A percentile compares a stretch with the other conserved stretches of the same genome.
Conservation (phyloP, 2,329 filamentous ascomycete genomes). For the Ceratocystis albifundus region DNA sequence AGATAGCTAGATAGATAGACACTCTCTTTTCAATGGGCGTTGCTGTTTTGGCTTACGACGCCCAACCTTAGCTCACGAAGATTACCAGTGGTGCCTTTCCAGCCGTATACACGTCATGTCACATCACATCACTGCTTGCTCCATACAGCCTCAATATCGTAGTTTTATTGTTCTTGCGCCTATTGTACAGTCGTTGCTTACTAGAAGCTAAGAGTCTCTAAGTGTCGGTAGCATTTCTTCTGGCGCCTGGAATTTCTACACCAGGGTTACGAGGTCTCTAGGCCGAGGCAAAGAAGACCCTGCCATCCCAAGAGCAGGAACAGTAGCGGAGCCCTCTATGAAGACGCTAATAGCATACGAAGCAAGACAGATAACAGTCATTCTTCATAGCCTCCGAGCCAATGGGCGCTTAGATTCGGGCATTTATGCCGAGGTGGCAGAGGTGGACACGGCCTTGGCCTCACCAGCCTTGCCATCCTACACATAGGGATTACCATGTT, state of each 20-base stretch:
- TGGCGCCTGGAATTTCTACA: neutral
- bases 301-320: neutral
- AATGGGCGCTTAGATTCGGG: neutral
- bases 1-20: too few relatives aligned
- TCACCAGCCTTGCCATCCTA: constrained; percentile 90
- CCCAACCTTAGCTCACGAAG: neutral
- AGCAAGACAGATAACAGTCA: neutral
- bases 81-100: too few relatives aligned
- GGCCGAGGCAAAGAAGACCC: neutral
- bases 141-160: neutral
- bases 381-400: neutral
- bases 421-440: constrained; percentile 30
- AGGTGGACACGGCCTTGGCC: constrained; percentile 50
- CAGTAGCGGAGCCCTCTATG: neutral
- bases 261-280: neutral
- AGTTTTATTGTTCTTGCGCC: constrained; percentile 15
- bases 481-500: constrained; percentile 24
- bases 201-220: constrained; percentile 1
- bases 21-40: neutral
- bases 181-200: constrained; percentile 17
- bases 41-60: neutral
- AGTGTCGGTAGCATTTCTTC: neutral
- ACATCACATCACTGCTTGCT: neutral
- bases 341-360: neutral
- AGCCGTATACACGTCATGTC: neutral